Evolutionary conservation across 768 basidiomycete genomes (phyloP).

Genomic region (Leccinum sublutescens): DNA sequence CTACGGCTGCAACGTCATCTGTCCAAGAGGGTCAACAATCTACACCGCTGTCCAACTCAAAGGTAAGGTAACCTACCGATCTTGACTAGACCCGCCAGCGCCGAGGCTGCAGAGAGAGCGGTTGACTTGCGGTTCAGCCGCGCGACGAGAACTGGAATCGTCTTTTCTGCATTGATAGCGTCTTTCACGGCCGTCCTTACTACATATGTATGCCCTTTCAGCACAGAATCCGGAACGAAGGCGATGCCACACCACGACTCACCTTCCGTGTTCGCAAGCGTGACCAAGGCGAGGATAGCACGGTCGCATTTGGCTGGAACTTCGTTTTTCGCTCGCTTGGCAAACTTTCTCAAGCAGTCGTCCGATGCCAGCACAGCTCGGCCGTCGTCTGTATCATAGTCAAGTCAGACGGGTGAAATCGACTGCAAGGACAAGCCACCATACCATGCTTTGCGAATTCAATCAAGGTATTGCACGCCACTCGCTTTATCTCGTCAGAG

Average conservation of each 20-base stretch:
- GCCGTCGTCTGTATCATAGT: constrained; percentile 10
- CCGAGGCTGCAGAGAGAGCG: constrained; percentile 19
- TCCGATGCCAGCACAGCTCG: not conserved
- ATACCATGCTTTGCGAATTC: constrained; percentile 19
- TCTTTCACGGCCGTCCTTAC: constrained; percentile 10
- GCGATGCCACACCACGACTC: not conserved
- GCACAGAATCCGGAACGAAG: not conserved
- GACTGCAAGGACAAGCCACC: not conserved
- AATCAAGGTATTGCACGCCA: constrained; percentile 11
- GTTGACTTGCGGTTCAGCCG: constrained; percentile 16
- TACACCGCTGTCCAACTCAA: not conserved
- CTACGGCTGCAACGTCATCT: constrained; percentile 19
- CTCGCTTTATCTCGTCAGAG: constrained; percentile 20
- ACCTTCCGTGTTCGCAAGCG: constrained; percentile 14
- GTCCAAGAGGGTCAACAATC: not conserved
- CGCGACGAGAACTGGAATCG: constrained; percentile 16
- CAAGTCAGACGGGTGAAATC: not conserved
- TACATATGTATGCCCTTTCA: not conserved
- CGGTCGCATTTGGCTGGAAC: constrained; percentile 14
- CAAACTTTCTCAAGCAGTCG: constrained; percentile 15
- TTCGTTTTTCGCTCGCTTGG: constrained; percentile 7
- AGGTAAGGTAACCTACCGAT: constrained; percentile 17
- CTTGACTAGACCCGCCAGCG: constrained; percentile 14
- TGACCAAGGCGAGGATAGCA: constrained; percentile 17
- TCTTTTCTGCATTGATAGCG: constrained; percentile 15